Evolutionary conservation across 2,329 filamentous ascomycete genomes (phyloP).

Genomic region (Alternaria infectoria): DNA sequence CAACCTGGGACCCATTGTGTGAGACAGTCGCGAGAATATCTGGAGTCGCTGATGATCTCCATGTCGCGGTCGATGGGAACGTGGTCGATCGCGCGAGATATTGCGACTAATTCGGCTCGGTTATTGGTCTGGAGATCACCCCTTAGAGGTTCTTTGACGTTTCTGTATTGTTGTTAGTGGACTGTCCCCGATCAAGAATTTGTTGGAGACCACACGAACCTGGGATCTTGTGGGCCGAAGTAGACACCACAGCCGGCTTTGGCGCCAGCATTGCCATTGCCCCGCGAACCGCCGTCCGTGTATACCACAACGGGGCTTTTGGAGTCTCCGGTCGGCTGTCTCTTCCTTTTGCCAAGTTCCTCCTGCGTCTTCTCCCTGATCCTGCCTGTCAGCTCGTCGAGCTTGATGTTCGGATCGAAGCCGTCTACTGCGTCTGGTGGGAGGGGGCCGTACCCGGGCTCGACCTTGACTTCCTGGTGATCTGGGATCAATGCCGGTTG

Average conservation of each 20-base stretch:
- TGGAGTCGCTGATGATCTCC: conserved; percentile 85
- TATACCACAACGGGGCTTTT: conserved; percentile 64
- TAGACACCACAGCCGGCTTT: conserved; percentile 69
- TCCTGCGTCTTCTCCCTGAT: conserved; percentile 62
- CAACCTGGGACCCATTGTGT: conserved; percentile 83
- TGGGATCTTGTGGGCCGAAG: conserved; percentile 65
- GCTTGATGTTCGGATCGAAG: conserved; percentile 64
- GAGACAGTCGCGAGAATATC: conserved; percentile 88
- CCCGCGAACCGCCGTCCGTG: conserved; percentile 67
- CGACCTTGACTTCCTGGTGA: conserved; percentile 32
- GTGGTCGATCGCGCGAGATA: conserved; percentile 81
- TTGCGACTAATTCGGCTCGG: conserved; percentile 90
- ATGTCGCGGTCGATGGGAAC: conserved; percentile 71
- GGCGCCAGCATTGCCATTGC: conserved; percentile 63
- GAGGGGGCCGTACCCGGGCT: conserved; percentile 62
- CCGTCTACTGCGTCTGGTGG: conserved; percentile 64
- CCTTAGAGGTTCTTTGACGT: conserved; percentile 76
- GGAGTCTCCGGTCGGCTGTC: conserved; percentile 51
- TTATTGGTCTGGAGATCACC: conserved; percentile 88
- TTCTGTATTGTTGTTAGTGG: conserved; percentile 52
- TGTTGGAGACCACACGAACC: conserved; percentile 49
- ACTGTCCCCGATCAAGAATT: not conserved
- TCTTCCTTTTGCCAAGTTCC: conserved; percentile 56
- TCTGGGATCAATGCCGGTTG: conserved; percentile 13
- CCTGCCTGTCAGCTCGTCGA: conserved; percentile 61